Evolutionary conservation across 352 stramenopile genomes (phyloP), one percentile per base, ranked within the genome.

Genomic region (Thalassiosira ordinaria): DNA sequence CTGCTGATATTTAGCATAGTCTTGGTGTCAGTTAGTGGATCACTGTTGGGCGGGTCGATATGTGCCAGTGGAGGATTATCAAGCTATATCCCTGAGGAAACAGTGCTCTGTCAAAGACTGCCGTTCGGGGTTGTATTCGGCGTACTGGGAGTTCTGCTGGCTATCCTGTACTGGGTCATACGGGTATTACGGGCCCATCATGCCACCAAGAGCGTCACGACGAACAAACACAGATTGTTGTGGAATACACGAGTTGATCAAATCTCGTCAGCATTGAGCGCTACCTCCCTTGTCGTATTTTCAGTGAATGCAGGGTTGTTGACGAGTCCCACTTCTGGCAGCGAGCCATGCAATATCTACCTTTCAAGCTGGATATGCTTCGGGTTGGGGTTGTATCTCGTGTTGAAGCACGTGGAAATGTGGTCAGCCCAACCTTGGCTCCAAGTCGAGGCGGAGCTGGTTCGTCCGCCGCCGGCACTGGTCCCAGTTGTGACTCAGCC

Each of bases 291-390:
- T 6, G 18, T 1, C 24, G 31, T 24, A 22, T 71, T 71, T 47
- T 24, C 44, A 18, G 62, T 60, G 22, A 71, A 61, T 31, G 62
- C 62, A 4, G 62, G 62, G 13, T 55, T 71, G 1, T n/a, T 71
- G 26, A 71, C 62, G 1, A 47, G 9, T 11, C 24, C 62, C 1
- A 41, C 61, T 6, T 56, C 61, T 1, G 62, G 46, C 4, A 56
- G 22, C 26, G 46, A 46, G 16, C 62, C 62, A 24, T 71, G 62
- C 62, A 59, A 71, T 55, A 14, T 61, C 1, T 59, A 61, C 62
- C 9, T 71, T 47, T 1, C 62, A 13, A 71, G 62, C 31, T 71
- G 62, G 62, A 71, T 46, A 20, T 71, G 62, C n/a, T 46, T 71
- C 20, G 62, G 20, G 24, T 1, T 71, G 13, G 27, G 62, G 13